Base-by-base conservation (phyloP, 768 basidiomycete species). In the Boletus eberwhitei region DNA sequence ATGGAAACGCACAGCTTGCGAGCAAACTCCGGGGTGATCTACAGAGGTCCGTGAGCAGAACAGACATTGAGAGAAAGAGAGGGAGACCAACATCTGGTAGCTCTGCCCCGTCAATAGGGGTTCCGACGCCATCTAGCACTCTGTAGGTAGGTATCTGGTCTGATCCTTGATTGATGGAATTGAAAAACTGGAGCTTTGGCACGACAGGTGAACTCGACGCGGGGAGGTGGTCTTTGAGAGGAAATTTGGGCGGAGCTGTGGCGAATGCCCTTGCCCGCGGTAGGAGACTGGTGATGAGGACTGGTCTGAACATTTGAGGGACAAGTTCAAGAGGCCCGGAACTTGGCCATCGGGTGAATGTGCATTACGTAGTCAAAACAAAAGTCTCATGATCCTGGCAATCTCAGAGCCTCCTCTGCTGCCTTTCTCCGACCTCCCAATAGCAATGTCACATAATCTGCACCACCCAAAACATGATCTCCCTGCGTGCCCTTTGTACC, bases 111-210 rank as follows among this genome's bases (percentile, higher is more conserved):
- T 89, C 80, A 17, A 94, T 72, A 6, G 83, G 81, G 59, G 81
- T 72, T 3, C 94, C 95, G 48, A 81, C 74, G 29, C 91, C 87
- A 71, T 94, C 94, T 31, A 98, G 72, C 1, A 97, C 80, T 47
- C 94, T 80, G 72, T 86, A 96, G 5, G 93, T 90, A 4, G 94
- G 91, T 61, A 96, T 93, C 61, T 80, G 80, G 21, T 77, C 75
- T 14, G 78, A 76, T 39, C 78, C 79, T 9, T 75, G 75, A 35
- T 80, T 81, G 29, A 93, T 83, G 0, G 89, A 82, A 70, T 92
- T 92, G 76, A 93, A 87, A 76, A 92, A 93, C 47, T 84, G 72
- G 36, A 90, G 80, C 50, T 79, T 82, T 14, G 88, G 69, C 8
- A 85, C 83, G 40, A 93, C 81, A 17, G 87, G 85, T 0, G 87